phyloP scores from a whole-genome alignment of 805 yeast genomes.

The Yarrowia porcina region DNA sequence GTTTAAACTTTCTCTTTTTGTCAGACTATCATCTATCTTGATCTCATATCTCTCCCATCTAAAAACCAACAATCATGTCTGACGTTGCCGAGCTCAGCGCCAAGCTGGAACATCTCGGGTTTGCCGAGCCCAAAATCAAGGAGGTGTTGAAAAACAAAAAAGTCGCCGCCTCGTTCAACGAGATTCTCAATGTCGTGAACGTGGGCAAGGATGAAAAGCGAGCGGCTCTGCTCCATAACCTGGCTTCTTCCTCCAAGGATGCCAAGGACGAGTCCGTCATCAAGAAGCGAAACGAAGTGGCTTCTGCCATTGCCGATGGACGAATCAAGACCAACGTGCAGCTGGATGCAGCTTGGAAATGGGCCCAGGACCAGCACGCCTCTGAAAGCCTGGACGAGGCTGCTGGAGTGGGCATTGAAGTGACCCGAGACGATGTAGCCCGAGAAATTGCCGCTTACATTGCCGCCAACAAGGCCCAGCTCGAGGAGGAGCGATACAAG shows the following conservation, averaged over 20 bases:
- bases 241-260: slow-evolving; percentile 71
- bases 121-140: slow-evolving; percentile 49
- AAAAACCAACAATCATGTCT: neutral
- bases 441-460: slow-evolving; percentile 58
- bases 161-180: slow-evolving; percentile 66
- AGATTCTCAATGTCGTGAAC: slow-evolving; percentile 50
- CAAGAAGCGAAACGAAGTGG: slow-evolving; percentile 50
- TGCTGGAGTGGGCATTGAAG: slow-evolving; percentile 73
- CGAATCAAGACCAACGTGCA: slow-evolving; percentile 67
- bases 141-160: slow-evolving; percentile 85
- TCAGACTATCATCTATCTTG: neutral
- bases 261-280: slow-evolving; percentile 43
- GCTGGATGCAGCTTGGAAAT: slow-evolving; percentile 71
- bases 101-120: slow-evolving; percentile 32
- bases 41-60: neutral
- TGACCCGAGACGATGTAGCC: slow-evolving; percentile 64
- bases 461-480: slow-evolving; percentile 53
- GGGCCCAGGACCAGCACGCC: slow-evolving; percentile 47
- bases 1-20: neutral
- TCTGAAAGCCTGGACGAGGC: slow-evolving; percentile 54
- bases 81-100: slow-evolving; percentile 9
- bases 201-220: slow-evolving; percentile 53
- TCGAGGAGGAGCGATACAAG: slow-evolving; percentile 72
- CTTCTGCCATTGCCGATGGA: slow-evolving; percentile 60
- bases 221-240: slow-evolving; percentile 65